A percentile compares a stretch with the other conserved stretches of the same genome.
Evolutionary conservation across 2,329 filamentous ascomycete genomes (phyloP).

Genomic region (Colletotrichum trifolii): DNA sequence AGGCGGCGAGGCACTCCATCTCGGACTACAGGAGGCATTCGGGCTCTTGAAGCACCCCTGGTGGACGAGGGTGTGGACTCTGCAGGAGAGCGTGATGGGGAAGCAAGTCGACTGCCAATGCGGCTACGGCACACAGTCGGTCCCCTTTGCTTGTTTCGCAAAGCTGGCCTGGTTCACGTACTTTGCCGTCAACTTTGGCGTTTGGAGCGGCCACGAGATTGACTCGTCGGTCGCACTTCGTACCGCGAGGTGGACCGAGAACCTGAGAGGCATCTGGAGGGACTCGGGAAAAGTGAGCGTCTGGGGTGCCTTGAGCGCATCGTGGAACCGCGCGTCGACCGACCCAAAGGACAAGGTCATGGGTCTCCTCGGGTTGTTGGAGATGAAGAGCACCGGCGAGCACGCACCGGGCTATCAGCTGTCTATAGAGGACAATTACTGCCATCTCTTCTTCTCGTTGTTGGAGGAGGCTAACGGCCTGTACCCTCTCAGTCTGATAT

Average conservation of each 20-base stretch:
- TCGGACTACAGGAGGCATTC: neutral
- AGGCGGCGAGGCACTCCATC: neutral
- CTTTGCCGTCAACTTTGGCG: neutral
- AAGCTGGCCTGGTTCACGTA: neutral
- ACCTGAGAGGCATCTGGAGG: neutral
- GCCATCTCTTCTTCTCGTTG: neutral
- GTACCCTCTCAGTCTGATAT: neutral
- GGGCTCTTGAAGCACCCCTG: neutral
- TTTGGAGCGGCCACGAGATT: neutral
- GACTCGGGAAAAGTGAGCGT: neutral
- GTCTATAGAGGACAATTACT: neutral
- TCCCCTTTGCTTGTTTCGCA: neutral
- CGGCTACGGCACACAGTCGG: neutral
- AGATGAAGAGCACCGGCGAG: neutral
- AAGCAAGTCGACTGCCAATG: neutral
- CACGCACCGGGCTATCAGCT: neutral
- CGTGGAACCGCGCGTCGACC: neutral
- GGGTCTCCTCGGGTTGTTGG: neutral
- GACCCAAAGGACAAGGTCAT: conserved; percentile 9
- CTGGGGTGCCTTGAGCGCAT: neutral
- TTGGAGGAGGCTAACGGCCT: neutral
- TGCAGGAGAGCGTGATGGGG: conserved; percentile 30
- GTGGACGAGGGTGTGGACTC: conserved; percentile 37
- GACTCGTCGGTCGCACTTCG: neutral
- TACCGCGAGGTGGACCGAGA: neutral